Evolutionary conservation across 164 flowering plant genomes (phyloP).

Genomic region (Berberis thunbergii): DNA sequence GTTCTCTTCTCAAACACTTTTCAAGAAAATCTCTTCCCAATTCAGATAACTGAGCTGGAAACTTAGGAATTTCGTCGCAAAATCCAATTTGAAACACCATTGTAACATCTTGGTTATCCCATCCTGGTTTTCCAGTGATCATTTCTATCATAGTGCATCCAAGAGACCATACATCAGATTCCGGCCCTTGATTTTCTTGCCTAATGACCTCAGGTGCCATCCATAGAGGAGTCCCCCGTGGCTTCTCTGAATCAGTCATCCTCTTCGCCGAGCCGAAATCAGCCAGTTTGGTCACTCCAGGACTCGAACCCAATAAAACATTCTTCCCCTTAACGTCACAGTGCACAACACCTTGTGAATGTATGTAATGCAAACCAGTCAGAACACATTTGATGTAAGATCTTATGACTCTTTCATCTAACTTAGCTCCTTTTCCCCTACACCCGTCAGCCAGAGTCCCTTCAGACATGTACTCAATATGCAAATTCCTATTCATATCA

Average conservation of each 20-base stretch:
- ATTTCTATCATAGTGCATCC: constrained; percentile 81
- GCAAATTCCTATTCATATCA: constrained; percentile 37
- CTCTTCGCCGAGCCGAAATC: constrained; percentile 63
- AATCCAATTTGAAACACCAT: constrained; percentile 41
- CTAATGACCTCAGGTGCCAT: constrained; percentile 84
- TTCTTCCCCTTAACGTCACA: constrained; percentile 76
- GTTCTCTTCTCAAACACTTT: constrained; percentile 42
- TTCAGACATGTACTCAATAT: constrained; percentile 55
- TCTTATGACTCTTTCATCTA: constrained; percentile 23
- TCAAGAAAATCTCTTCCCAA: constrained; percentile 43
- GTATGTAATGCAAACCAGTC: constrained; percentile 39
- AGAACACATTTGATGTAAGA: constrained; percentile 32
- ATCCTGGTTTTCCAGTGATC: constrained; percentile 52
- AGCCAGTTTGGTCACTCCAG: constrained; percentile 44
- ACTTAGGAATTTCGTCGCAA: constrained; percentile 35
- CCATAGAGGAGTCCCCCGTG: constrained; percentile 74
- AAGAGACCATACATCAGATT: constrained; percentile 68
- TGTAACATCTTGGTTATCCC: constrained; percentile 27
- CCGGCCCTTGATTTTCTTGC: constrained; percentile 45
- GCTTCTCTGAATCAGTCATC: not conserved
- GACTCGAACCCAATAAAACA: constrained; percentile 29
- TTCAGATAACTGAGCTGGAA: constrained; percentile 38
- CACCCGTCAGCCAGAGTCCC: constrained; percentile 49
- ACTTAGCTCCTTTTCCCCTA: constrained; percentile 2
- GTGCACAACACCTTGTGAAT: constrained; percentile 47